These are phyloP conservation scores for Musa beccarii DNA, from an alignment of 176 grass and related monocot genomes.

Conservation along the genomic window DNA sequence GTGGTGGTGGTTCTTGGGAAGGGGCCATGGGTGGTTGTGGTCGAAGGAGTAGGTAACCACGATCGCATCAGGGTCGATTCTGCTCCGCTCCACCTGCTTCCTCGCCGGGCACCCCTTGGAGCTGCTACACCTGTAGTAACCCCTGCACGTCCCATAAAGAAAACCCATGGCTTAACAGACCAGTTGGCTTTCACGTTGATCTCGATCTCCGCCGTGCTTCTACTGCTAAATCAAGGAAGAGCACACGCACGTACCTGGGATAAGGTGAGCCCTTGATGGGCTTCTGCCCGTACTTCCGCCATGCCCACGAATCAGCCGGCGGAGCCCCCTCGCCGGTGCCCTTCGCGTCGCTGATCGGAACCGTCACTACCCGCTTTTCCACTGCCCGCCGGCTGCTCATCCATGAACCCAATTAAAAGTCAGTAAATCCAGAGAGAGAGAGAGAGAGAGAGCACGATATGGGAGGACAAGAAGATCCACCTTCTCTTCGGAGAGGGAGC, in stretches of 20 bases:
- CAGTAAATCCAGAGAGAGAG: neutral
- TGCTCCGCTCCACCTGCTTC: constrained; percentile 27
- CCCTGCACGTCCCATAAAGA: constrained; percentile 3
- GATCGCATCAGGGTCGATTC: constrained; percentile 10
- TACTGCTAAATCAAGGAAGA: neutral
- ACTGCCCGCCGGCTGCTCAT: constrained; percentile 66
- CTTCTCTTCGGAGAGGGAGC: constrained; percentile 61
- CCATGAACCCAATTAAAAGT: neutral
- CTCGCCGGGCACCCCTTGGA: constrained; percentile 27
- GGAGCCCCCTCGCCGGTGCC: constrained; percentile 73
- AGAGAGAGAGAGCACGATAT: neutral
- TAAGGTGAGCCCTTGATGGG: constrained; percentile 99
- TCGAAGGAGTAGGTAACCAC: constrained; percentile 28
- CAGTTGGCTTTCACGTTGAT: neutral
- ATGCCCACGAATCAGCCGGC: constrained; percentile 94
- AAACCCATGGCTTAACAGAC: neutral
- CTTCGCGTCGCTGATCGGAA: constrained; percentile 43
- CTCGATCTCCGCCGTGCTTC: neutral
- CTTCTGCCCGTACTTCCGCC: constrained; percentile 99
- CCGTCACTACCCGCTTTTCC: constrained; percentile 85
- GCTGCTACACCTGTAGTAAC: constrained; percentile 29
- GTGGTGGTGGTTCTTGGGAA: constrained; percentile 29
- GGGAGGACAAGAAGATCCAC: constrained; percentile 10
- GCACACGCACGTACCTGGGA: constrained; percentile 35
- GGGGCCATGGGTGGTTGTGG: constrained; percentile 21